These are phyloP conservation scores for Cryptococcus wingfieldii DNA, from an alignment of 1,284 basidiomycete species.

Conservation along the genomic window DNA sequence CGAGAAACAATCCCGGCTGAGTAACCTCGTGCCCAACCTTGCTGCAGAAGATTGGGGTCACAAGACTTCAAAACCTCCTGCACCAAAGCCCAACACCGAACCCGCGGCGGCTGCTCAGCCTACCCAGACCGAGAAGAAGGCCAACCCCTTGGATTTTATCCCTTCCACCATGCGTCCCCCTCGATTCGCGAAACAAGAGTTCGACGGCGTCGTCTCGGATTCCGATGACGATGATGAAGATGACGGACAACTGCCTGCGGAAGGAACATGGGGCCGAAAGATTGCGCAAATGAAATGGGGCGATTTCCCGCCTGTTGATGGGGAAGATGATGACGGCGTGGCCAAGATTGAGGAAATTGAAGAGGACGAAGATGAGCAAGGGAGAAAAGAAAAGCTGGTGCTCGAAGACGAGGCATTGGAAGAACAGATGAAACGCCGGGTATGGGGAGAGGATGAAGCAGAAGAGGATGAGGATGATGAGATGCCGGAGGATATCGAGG, in stretches of 20 bases:
- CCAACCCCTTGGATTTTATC: conserved; percentile 11
- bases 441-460: conserved; percentile 79
- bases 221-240: conserved; percentile 69
- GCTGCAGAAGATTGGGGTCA: conserved; percentile 50
- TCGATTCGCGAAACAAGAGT: conserved; percentile 69
- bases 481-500: conserved; percentile 45
- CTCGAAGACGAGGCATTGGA: conserved; percentile 77
- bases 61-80: conserved; percentile 12
- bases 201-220: conserved; percentile 75
- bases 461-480: conserved; percentile 26
- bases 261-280: conserved; percentile 33
- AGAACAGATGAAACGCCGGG: conserved; percentile 74
- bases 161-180: conserved; percentile 58
- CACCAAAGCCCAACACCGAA: not conserved
- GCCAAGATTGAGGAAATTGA: conserved; percentile 38
- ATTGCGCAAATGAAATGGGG: conserved; percentile 40
- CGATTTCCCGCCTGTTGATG: conserved; percentile 8
- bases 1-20: conserved; percentile 37
- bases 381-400: conserved; percentile 32
- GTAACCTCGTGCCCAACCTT: conserved; percentile 47
- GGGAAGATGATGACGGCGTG: conserved; percentile 3
- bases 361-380: conserved; percentile 23
- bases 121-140: not conserved
- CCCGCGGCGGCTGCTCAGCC: not conserved
- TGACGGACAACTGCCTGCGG: conserved; percentile 38